phyloP scores from a whole-genome alignment of 257 asterid species.

The Solanum neorickii region DNA sequence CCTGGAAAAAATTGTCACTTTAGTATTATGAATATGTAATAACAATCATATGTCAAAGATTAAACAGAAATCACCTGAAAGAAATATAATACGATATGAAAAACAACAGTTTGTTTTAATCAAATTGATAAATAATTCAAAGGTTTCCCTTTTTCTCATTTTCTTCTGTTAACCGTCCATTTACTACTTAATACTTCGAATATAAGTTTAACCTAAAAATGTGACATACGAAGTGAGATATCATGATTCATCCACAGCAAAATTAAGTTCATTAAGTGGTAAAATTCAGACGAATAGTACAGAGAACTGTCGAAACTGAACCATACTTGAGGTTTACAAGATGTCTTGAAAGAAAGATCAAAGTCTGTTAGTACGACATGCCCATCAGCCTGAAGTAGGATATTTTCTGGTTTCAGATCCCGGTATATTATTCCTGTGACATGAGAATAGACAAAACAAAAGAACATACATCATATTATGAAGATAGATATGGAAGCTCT shows the following conservation, averaged over 20 bases:
- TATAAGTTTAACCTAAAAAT: background rate
- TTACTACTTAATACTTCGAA: background rate
- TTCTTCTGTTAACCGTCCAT: background rate
- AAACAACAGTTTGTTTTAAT: background rate
- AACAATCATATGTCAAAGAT: background rate
- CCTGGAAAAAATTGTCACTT: constrained; percentile 28
- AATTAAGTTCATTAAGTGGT: background rate
- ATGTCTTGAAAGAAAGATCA: constrained; percentile 75
- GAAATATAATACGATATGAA: background rate
- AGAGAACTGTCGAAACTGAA: background rate
- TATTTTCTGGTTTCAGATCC: constrained; percentile 90
- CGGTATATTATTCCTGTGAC: constrained; percentile 84
- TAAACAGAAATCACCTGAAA: background rate
- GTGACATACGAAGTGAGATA: background rate
- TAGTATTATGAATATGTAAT: background rate
- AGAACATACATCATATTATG: background rate
- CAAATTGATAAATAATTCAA: background rate
- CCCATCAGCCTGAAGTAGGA: constrained; percentile 83
- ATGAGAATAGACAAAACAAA: constrained; percentile 2
- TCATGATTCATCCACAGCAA: background rate
- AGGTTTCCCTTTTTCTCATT: background rate
- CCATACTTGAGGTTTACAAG: constrained; percentile 85
- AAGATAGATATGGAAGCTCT: background rate
- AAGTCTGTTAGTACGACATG: constrained; percentile 77
- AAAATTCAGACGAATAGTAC: background rate